Conservation (phyloP, 345 rosid species). For the Populus davidiana region DNA sequence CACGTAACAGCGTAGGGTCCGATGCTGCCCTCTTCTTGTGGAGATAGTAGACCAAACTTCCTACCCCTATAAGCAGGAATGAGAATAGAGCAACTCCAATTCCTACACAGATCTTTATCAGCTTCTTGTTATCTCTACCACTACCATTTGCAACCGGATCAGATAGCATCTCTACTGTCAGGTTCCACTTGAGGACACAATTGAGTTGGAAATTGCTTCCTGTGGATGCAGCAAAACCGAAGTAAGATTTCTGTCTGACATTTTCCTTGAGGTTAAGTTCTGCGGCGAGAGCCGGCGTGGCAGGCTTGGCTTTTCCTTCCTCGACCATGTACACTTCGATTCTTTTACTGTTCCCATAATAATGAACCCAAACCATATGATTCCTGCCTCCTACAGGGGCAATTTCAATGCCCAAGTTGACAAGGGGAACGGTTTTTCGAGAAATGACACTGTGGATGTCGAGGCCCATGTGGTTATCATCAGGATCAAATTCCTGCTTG, state of each 20-base stretch:
- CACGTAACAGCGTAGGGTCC: slow-evolving; percentile 35
- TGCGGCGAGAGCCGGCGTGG: slow-evolving; percentile 24
- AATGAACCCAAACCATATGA: slow-evolving; percentile 48
- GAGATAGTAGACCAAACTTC: slow-evolving; percentile 8
- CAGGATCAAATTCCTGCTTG: slow-evolving; percentile 45
- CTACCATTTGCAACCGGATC: background rate
- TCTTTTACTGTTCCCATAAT: slow-evolving; percentile 34
- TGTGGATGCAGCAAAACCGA: slow-evolving; percentile 58
- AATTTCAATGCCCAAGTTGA: slow-evolving; percentile 31
- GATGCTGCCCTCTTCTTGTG: slow-evolving; percentile 22
- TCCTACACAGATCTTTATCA: slow-evolving; percentile 25
- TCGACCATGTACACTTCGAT: slow-evolving; percentile 42
- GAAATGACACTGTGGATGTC: slow-evolving; percentile 43
- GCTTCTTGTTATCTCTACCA: background rate
- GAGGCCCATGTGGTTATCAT: slow-evolving; percentile 50
- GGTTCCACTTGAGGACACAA: slow-evolving; percentile 52
- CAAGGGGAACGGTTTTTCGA: slow-evolving; percentile 14
- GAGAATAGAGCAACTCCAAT: slow-evolving; percentile 24
- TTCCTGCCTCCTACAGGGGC: slow-evolving; percentile 25
- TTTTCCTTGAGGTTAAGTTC: slow-evolving; percentile 35
- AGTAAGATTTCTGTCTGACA: slow-evolving; percentile 40
- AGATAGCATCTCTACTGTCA: slow-evolving; percentile 42
- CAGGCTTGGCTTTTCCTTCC: slow-evolving; percentile 23
- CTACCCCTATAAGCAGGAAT: slow-evolving; percentile 11
- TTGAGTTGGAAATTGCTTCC: slow-evolving; percentile 42